phyloP scores from a whole-genome alignment of 164 flowering plant genomes.

The Warburgia ugandensis region DNA sequence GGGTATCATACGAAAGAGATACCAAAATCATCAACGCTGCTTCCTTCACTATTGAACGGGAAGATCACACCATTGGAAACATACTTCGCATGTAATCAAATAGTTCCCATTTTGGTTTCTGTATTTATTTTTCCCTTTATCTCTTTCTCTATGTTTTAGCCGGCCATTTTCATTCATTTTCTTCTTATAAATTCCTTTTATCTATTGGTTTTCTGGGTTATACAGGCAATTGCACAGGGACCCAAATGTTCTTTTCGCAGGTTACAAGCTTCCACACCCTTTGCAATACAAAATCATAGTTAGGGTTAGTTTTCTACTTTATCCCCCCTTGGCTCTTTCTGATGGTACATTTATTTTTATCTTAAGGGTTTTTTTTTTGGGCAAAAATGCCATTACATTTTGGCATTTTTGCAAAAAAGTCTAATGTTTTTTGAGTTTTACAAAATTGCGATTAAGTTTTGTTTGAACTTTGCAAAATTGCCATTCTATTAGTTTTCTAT shows the following conservation, averaged over 20 bases:
- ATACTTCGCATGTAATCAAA: conserved; percentile 86
- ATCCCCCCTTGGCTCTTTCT: not conserved
- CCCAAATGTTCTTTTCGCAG: conserved; percentile 81
- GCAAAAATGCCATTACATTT: too few species aligned
- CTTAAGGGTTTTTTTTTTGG: too few species aligned
- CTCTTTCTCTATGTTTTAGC: not conserved
- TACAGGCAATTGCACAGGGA: conserved; percentile 93
- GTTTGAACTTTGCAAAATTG: too few species aligned
- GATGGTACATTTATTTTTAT: not conserved
- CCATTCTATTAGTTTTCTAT: too few species aligned
- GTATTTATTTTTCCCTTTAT: not conserved
- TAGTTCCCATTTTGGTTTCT: not conserved
- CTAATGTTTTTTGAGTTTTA: too few species aligned
- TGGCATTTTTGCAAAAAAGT: too few species aligned
- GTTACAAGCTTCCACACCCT: conserved; percentile 98
- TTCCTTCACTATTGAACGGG: conserved; percentile 86
- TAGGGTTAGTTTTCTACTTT: conserved; percentile 49
- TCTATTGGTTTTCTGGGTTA: not conserved
- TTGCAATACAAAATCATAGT: conserved; percentile 91
- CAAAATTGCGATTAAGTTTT: too few species aligned
- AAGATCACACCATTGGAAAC: conserved; percentile 95
- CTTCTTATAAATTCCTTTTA: not conserved
- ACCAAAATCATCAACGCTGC: conserved; percentile 99
- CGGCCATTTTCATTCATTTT: not conserved
- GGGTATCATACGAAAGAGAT: conserved; percentile 97